Percentiles rank a stretch among this genome's conserved stretches.
Conservation (phyloP, 2,329 filamentous ascomycete species). For the Ophiostoma australiae region DNA sequence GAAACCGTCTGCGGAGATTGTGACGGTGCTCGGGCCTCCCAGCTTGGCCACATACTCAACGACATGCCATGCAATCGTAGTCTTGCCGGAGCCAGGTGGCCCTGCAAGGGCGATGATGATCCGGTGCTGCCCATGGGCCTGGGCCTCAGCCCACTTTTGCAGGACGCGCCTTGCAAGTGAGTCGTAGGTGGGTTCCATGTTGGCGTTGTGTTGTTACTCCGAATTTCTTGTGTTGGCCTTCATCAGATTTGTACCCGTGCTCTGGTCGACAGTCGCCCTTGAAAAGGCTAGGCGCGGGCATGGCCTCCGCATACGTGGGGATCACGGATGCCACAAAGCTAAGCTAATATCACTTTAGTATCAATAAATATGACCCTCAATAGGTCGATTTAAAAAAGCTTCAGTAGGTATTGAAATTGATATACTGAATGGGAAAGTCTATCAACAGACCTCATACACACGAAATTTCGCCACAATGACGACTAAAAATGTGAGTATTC, state of each 20-base stretch:
- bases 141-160: not conserved
- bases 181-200: not conserved
- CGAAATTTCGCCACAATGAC: not conserved
- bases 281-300: not conserved
- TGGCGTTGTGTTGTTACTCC: not conserved
- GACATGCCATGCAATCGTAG: constrained; percentile 29
- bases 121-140: constrained; percentile 9
- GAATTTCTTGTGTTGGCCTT: not conserved
- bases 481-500: not conserved
- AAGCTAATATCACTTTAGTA: too few relatives aligned
- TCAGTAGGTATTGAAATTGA: too few relatives aligned
- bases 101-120: constrained; percentile 30
- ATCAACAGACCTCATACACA: too few relatives aligned
- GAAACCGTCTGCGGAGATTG: not conserved
- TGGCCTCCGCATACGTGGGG: not conserved
- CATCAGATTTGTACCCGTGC: not conserved
- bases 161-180: constrained; percentile 28
- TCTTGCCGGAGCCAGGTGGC: constrained; percentile 30
- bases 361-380: too few relatives aligned
- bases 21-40: constrained; percentile 27
- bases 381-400: too few relatives aligned
- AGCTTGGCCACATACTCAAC: constrained; percentile 22
- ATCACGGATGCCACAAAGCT: not conserved
- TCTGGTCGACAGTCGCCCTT: not conserved
- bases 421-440: too few relatives aligned